Base-by-base conservation (phyloP, 352 stramenopile genomes). In the Phytophthora foliorum region DNA sequence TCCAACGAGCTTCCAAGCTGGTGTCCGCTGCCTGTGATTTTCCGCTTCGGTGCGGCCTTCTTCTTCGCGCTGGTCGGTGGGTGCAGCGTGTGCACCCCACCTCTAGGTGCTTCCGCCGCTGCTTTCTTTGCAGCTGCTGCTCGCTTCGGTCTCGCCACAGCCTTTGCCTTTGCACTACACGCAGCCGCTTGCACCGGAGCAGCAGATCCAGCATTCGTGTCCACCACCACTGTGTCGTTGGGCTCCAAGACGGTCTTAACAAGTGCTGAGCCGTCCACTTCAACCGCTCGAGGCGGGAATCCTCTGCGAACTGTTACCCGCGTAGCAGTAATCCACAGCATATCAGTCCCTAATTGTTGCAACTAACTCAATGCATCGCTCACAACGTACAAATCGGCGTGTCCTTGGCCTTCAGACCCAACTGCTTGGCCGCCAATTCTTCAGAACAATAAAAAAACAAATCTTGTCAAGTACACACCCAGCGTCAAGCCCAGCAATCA, bases 221-320 rank as follows among this genome's bases (percentile, higher is more conserved):
- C 79, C 2, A 95, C 77, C 11, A 93, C 78, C n/a, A 95, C 74
- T 0, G 84, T 90, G 54, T 93, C 84, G 51, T 95, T 95, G 39
- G 82, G 72, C 24, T 77, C 69, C 19, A 95, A 82, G 8, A 80
- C 72, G 51, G 39, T 63, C 60, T 90, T 78, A 17, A 95, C 72
- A 4, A 74, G 54, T 31, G 75, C 75, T 3, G 71, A 72, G 17
- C 34, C 48, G 2, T 77, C 48, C 44, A 81, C 82, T 57, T 80
- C 69, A 2, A 92, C 48, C 4, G 60, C 44, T 21, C 67, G 74
- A 34, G 85, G 88, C 14, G 88, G 88, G 49, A 95, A 95, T 0
- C 88, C 88, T 42, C 63, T 80, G 32, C 86, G 78, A 68, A 93
- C 88, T 95, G 29, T 13, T 34, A 34, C 29, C 27, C 29, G 9